Conservation (phyloP, 768 basidiomycete species). For the Cystofilobasidium macerans region DNA sequence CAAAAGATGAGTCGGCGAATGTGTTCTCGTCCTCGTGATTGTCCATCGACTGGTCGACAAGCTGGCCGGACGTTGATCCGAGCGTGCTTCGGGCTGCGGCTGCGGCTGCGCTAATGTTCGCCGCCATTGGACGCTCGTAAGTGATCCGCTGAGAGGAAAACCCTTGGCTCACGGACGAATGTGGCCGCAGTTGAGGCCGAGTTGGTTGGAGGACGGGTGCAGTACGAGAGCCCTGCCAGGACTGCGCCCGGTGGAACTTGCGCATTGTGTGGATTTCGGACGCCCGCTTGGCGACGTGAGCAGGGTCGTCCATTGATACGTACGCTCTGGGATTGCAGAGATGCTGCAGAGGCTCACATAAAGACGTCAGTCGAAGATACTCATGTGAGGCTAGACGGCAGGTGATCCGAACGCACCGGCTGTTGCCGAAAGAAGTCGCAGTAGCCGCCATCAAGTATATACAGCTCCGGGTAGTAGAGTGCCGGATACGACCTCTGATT, state of each 20-base stretch:
- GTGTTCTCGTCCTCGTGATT: slow-evolving; percentile 6
- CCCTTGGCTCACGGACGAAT: slow-evolving; percentile 1
- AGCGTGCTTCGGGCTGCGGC: background rate
- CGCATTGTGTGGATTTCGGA: slow-evolving; percentile 23
- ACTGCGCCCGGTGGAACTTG: slow-evolving; percentile 22
- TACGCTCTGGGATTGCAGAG: slow-evolving; percentile 68
- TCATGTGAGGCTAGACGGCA: too few relatives aligned
- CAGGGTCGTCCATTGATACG: slow-evolving; percentile 89
- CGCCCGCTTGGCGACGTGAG: slow-evolving; percentile 45
- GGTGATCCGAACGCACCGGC: slow-evolving; percentile 36
- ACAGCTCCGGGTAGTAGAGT: slow-evolving; percentile 91
- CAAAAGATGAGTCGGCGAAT: slow-evolving; percentile 1
- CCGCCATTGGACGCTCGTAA: background rate
- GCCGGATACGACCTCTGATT: slow-evolving; percentile 80
- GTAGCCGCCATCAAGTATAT: slow-evolving; percentile 93
- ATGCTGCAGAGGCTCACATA: background rate
- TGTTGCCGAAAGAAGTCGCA: slow-evolving; percentile 69
- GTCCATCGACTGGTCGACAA: background rate
- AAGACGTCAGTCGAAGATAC: background rate
- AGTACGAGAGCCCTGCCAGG: slow-evolving; percentile 20
- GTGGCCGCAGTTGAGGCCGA: slow-evolving; percentile 10
- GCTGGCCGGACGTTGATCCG: background rate
- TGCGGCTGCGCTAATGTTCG: too few relatives aligned
- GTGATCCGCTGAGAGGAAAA: background rate
- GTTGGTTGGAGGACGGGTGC: background rate